These are phyloP conservation scores for Volvariella surrecta DNA, from an alignment of 1,284 basidiomycete species.

Conservation along the genomic window DNA sequence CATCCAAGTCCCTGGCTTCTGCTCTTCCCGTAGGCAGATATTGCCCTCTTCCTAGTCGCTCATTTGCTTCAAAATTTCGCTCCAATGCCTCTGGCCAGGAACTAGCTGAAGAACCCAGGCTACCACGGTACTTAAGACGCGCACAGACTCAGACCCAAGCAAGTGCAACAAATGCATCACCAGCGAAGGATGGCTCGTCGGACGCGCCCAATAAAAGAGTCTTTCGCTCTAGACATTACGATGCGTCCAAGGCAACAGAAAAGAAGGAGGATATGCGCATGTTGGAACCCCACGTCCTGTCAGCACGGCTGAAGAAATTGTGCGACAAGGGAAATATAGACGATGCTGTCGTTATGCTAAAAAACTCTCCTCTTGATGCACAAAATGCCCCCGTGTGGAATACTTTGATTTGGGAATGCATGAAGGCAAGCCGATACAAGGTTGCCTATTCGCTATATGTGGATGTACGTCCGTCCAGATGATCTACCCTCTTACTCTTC, in stretches of 20 bases:
- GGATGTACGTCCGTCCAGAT: constrained; percentile 59
- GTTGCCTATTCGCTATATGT: constrained; percentile 51
- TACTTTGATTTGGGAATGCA: constrained; percentile 53
- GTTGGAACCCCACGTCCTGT: constrained; percentile 54
- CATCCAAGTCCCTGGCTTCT: too few relatives aligned
- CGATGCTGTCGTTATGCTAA: constrained; percentile 51
- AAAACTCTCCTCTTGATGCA: constrained; percentile 55
- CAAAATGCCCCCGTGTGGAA: constrained; percentile 71
- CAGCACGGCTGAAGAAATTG: constrained; percentile 45
- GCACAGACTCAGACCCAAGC: constrained; percentile 13
- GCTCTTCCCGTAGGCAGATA: too few relatives aligned
- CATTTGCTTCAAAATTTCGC: not conserved
- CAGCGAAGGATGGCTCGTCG: constrained; percentile 11
- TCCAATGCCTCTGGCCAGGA: not conserved
- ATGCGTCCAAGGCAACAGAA: constrained; percentile 17
- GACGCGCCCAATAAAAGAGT: constrained; percentile 8
- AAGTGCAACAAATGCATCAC: not conserved
- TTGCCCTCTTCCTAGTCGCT: not conserved
- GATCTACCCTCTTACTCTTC: too few relatives aligned
- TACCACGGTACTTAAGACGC: constrained; percentile 23
- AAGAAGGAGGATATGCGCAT: constrained; percentile 22
- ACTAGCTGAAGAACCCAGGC: constrained; percentile 6
- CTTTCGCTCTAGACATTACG: constrained; percentile 29
- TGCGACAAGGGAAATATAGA: constrained; percentile 44
- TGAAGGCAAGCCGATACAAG: constrained; percentile 46